These are phyloP conservation scores for Cercospora berteroae DNA, from an alignment of 2,329 filamentous ascomycete species.

Conservation along the genomic window DNA sequence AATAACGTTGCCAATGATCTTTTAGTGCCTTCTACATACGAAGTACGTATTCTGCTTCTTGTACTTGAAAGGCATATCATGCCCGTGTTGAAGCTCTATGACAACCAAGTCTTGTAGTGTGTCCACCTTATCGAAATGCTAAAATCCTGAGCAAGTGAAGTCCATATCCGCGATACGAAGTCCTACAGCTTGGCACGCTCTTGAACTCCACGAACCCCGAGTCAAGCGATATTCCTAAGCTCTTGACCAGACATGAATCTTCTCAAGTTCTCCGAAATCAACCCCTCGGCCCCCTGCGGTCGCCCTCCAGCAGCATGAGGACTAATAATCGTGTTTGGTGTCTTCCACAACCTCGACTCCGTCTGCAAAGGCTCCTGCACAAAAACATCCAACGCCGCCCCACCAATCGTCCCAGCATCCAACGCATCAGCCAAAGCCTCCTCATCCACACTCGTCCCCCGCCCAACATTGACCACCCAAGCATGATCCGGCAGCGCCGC, in stretches of 20 bases:
- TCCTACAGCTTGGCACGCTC: conserved; percentile 1
- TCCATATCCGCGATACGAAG: background rate
- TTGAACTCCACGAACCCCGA: background rate
- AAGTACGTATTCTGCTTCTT: background rate
- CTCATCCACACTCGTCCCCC: conserved; percentile 61
- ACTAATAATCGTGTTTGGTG: conserved; percentile 54
- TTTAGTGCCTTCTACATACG: background rate
- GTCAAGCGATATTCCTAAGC: conserved; percentile 52
- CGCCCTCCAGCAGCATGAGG: conserved; percentile 61
- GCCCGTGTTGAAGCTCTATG: background rate
- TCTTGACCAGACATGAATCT: conserved; percentile 59
- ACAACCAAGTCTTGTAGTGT: background rate
- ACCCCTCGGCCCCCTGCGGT: conserved; percentile 58
- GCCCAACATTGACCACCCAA: conserved; percentile 68
- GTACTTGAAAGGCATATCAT: background rate
- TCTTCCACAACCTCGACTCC: conserved; percentile 47
- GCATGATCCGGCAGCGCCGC: conserved; percentile 58
- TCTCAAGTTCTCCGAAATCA: conserved; percentile 62
- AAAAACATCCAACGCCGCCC: conserved; percentile 54
- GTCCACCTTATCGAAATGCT: background rate
- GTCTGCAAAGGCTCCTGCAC: conserved; percentile 54
- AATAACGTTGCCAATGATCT: background rate
- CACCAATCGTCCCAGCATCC: conserved; percentile 47
- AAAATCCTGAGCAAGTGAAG: background rate
- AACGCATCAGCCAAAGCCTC: conserved; percentile 48